A percentile compares a stretch with the other conserved stretches of the same genome.
Evolutionary conservation across 768 basidiomycete species (phyloP).

Genomic region (Amanita inopinata): DNA sequence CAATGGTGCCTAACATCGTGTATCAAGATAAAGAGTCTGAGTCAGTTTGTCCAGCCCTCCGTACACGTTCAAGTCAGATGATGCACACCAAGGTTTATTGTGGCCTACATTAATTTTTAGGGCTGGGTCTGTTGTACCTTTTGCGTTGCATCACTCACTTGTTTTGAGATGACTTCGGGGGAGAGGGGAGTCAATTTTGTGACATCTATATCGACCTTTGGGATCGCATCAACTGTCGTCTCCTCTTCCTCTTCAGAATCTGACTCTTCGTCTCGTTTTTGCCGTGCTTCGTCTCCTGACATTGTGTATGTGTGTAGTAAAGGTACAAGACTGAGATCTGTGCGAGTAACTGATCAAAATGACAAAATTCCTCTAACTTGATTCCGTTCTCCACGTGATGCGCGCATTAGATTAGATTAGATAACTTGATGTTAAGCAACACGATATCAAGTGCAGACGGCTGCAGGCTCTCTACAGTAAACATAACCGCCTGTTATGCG

Average conservation of each 20-base stretch:
- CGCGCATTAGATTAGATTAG: too few relatives aligned
- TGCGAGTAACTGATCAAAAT: slow-evolving; percentile 6
- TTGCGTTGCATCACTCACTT: slow-evolving; percentile 38
- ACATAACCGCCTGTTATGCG: neutral
- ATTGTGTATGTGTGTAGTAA: slow-evolving; percentile 23
- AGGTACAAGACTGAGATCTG: slow-evolving; percentile 3
- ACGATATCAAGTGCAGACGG: too few relatives aligned
- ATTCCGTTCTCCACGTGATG: too few relatives aligned
- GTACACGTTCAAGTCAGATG: neutral
- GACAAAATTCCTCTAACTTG: slow-evolving; percentile 3
- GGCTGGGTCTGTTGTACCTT: neutral
- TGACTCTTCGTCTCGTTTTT: slow-evolving; percentile 57
- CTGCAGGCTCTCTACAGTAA: neutral
- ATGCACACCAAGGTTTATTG: slow-evolving; percentile 76
- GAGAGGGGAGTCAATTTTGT: slow-evolving; percentile 81
- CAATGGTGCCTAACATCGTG: slow-evolving; percentile 71
- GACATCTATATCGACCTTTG: slow-evolving; percentile 68
- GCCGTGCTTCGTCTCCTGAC: slow-evolving; percentile 59
- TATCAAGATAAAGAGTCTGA: slow-evolving; percentile 2
- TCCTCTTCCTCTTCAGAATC: slow-evolving; percentile 66
- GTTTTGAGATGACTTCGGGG: slow-evolving; percentile 86
- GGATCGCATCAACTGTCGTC: slow-evolving; percentile 41
- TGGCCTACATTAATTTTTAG: slow-evolving; percentile 54
- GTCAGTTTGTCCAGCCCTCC: too few relatives aligned
- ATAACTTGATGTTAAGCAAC: too few relatives aligned